Base-by-base conservation (phyloP, 1,284 basidiomycete species). In the Exobasidium rhododendri region DNA sequence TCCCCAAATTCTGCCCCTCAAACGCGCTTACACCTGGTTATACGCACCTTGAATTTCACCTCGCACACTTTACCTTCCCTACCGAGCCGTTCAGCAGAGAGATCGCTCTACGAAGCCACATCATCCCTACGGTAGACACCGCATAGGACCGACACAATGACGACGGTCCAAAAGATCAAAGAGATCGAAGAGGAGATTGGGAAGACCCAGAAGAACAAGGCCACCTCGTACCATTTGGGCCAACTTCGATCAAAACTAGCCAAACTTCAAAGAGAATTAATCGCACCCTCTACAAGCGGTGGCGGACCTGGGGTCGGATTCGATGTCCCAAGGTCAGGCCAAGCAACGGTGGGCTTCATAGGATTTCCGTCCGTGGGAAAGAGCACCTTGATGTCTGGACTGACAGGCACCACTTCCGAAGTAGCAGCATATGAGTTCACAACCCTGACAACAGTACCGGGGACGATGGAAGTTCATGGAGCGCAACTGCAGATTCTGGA, bases 361-460 rank as follows among this genome's bases (percentile, higher is more conserved):
- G 73, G 77, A 3, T 82, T 83, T 63, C 82, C 82, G 0, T 81
- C 80, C 4, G 82, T 83, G 10, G 82, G 82, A 22, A 83, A 98
- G 88, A 97, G 92, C 26, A 96, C 92, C 7, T 66, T 77, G 35
- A 98, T 98, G 94, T 94, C 93, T 49, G 97, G 94, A 79, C 84
- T 99, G 63, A 98, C 94, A 52, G 96, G 96, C 59, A 98, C 94
- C 24, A 90, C 94, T 74, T 97, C 94, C 44, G 93, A 97, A 81
- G 89, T 89, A n/a, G 97, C 96, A 5, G 94, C 90, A 67, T 98
- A 98, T 78, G 94, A 98, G 81, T 99, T 99, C 83, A 99, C 96
- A 10, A 85, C 84, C 65, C 70, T 79, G 31, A 79, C 78, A 7
- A 93, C 91, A 31, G 94, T 98, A 1, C 96, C 96, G 5, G 96